Conservation (phyloP, 768 basidiomycete genomes). For the Xanthoconium purpureum region DNA sequence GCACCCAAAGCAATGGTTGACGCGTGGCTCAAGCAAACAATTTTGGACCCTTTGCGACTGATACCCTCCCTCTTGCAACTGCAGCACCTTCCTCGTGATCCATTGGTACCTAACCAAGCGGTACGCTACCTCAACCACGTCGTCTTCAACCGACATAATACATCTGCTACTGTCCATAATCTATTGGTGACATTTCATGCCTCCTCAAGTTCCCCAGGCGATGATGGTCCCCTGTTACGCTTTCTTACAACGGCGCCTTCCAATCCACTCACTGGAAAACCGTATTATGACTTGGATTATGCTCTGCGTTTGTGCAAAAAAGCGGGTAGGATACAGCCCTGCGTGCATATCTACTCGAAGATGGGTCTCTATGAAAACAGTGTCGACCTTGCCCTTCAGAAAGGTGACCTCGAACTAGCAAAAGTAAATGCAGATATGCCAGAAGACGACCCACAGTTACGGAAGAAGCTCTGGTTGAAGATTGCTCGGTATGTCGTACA, state of each 20-base stretch:
- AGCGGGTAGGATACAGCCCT: constrained; percentile 76
- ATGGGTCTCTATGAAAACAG: constrained; percentile 97
- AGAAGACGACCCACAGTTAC: constrained; percentile 78
- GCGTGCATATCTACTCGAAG: constrained; percentile 95
- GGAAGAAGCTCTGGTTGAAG: constrained; percentile 97
- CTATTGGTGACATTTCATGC: constrained; percentile 87
- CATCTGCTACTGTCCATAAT: constrained; percentile 88
- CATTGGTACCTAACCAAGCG: constrained; percentile 77
- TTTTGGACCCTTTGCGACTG: constrained; percentile 78
- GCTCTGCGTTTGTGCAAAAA: constrained; percentile 89
- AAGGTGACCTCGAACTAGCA: constrained; percentile 92
- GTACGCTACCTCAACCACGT: constrained; percentile 85
- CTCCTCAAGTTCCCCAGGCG: constrained; percentile 47
- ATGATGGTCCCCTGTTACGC: constrained; percentile 74
- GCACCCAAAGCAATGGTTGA: constrained; percentile 89
- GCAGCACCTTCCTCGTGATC: constrained; percentile 70
- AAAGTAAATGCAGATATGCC: constrained; percentile 95
- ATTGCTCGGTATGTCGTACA: constrained; percentile 98
- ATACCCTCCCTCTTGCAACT: constrained; percentile 85
- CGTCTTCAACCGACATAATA: constrained; percentile 77
- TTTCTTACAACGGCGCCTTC: constrained; percentile 82
- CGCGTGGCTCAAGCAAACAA: constrained; percentile 81
- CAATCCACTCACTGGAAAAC: constrained; percentile 78
- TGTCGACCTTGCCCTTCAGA: constrained; percentile 90
- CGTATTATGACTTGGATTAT: constrained; percentile 97